These are phyloP conservation scores for Rickenella mellea DNA, from an alignment of 768 basidiomycete genomes.

Conservation along the genomic window DNA sequence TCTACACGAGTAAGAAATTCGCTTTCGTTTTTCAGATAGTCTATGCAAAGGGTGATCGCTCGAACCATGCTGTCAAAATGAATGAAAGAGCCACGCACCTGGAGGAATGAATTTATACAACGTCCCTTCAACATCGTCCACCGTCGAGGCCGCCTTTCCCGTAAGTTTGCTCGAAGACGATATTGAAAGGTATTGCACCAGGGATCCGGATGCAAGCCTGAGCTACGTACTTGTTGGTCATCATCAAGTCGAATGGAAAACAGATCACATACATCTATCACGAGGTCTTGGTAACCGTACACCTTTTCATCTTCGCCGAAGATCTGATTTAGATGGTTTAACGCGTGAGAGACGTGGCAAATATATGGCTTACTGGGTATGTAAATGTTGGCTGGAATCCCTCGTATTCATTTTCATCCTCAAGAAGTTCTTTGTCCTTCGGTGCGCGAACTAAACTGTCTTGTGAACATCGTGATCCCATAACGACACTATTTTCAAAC, in stretches of 20 bases:
- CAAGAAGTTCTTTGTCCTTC: slow-evolving; percentile 50
- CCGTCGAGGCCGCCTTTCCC: slow-evolving; percentile 46
- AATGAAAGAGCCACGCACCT: slow-evolving; percentile 29
- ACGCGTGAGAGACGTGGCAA: background rate
- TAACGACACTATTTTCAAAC: slow-evolving; percentile 29
- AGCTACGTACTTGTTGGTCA: slow-evolving; percentile 35
- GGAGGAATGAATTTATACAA: slow-evolving; percentile 71
- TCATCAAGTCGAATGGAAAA: slow-evolving; percentile 1
- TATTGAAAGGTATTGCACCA: slow-evolving; percentile 67
- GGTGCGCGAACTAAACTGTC: slow-evolving; percentile 50
- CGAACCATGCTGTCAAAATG: background rate
- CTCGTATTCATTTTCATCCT: slow-evolving; percentile 48
- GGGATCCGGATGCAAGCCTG: slow-evolving; percentile 79
- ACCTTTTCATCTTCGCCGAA: slow-evolving; percentile 95
- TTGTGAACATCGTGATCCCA: slow-evolving; percentile 3
- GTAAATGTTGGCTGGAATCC: slow-evolving; percentile 85
- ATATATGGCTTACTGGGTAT: slow-evolving; percentile 60
- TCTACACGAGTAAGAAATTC: slow-evolving; percentile 65
- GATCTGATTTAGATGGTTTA: slow-evolving; percentile 43
- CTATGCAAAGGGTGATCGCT: slow-evolving; percentile 24
- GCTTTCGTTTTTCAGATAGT: slow-evolving; percentile 58
- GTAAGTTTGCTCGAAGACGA: slow-evolving; percentile 55
- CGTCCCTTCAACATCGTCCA: slow-evolving; percentile 81
- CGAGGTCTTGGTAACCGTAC: slow-evolving; percentile 82
- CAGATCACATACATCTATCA: slow-evolving; percentile 61